Percentiles rank a stretch among this genome's conserved stretches.
phyloP scores from a whole-genome alignment of 164 flowering plant genomes.

The Macadamia integrifolia region DNA sequence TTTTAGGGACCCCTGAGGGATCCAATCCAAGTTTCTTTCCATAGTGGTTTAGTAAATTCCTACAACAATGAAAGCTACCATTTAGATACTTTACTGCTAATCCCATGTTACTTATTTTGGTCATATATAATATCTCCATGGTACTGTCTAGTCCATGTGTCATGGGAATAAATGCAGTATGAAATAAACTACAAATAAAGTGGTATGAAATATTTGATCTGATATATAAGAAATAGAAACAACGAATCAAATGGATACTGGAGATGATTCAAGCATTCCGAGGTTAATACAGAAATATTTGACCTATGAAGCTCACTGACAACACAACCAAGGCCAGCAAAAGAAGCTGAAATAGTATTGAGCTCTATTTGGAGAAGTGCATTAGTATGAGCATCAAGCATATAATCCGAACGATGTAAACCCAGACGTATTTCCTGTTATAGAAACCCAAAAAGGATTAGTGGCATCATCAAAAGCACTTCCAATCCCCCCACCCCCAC shows the following conservation, averaged over 20 bases:
- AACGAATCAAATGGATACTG: background rate
- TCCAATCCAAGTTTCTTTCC: slow-evolving; percentile 57
- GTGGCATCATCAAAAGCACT: background rate
- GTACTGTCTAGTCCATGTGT: background rate
- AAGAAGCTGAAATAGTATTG: slow-evolving; percentile 93
- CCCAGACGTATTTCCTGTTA: slow-evolving; percentile 89
- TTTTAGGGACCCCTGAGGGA: slow-evolving; percentile 52
- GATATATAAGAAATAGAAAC: background rate
- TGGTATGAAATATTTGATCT: background rate
- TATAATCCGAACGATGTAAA: slow-evolving; percentile 95
- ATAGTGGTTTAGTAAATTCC: slow-evolving; percentile 57
- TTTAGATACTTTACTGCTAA: slow-evolving; percentile 1
- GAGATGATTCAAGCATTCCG: background rate
- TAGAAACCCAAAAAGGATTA: slow-evolving; percentile 11
- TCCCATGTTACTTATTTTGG: background rate
- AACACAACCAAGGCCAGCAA: slow-evolving; percentile 75
- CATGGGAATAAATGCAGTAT: too few species aligned
- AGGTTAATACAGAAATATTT: slow-evolving; percentile 3
- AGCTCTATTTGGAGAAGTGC: slow-evolving; percentile 90
- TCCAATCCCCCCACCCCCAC: slow-evolving; percentile 1
- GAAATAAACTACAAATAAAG: background rate
- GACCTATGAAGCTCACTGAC: slow-evolving; percentile 94
- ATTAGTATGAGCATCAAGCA: slow-evolving; percentile 96
- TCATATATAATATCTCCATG: background rate
- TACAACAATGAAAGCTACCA: slow-evolving; percentile 21